These are phyloP conservation scores for Suillus spraguei DNA, from an alignment of 768 basidiomycete species.

Conservation along the genomic window DNA sequence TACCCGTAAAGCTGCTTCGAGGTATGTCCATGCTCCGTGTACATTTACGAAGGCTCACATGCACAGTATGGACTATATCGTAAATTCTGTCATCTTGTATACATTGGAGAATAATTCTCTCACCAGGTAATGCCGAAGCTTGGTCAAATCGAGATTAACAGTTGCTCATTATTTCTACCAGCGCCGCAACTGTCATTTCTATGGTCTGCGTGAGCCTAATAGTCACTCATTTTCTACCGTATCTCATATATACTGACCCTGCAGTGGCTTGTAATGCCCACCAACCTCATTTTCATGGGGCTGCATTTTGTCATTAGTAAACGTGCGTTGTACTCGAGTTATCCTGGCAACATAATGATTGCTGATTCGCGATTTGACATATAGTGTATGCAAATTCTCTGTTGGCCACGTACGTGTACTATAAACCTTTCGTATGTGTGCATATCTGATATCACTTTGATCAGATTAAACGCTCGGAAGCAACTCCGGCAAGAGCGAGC, in stretches of 20 bases:
- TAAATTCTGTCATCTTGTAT: conserved; percentile 51
- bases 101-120: conserved; percentile 55
- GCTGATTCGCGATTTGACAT: not conserved
- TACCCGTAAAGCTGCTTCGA: conserved; percentile 42
- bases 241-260: not conserved
- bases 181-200: conserved; percentile 43
- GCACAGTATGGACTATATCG: conserved; percentile 46
- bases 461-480: conserved; percentile 42
- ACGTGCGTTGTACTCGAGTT: conserved; percentile 29
- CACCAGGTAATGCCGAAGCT: conserved; percentile 39
- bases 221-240: not conserved
- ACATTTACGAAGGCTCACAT: not conserved
- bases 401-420: conserved; percentile 41
- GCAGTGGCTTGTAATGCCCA: conserved; percentile 49
- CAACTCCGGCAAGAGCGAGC: conserved; percentile 31
- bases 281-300: conserved; percentile 54
- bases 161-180: conserved; percentile 19
- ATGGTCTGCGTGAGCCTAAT: conserved; percentile 42
- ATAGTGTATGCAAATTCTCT: conserved; percentile 55
- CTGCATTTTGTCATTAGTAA: conserved; percentile 57
- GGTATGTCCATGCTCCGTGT: conserved; percentile 23
- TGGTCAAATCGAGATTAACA: not conserved
- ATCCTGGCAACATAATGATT: not conserved
- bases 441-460: not conserved
- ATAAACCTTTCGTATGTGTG: not conserved